phyloP scores from a whole-genome alignment of 2,329 filamentous ascomycete genomes.

The Fusarium sp. region DNA sequence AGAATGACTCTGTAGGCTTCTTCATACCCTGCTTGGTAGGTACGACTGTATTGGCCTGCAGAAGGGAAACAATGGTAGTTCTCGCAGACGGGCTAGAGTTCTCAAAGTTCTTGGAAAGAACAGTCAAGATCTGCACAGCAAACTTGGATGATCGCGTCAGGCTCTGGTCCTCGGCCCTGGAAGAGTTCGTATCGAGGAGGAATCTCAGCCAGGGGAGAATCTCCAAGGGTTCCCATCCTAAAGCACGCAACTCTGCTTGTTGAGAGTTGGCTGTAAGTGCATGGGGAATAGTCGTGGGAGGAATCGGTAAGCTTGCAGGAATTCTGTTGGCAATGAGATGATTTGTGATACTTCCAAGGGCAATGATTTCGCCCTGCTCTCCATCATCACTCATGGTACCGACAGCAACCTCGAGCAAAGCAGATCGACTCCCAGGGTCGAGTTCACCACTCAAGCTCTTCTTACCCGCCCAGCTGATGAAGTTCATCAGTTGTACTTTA shows the following conservation, averaged over 20 bases:
- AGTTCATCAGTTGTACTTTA: conserved; percentile 82
- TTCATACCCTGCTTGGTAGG: conserved; percentile 94
- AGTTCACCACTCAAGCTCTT: conserved; percentile 80
- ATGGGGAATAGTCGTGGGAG: conserved; percentile 85
- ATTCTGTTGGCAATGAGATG: conserved; percentile 85
- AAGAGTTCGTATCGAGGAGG: conserved; percentile 76
- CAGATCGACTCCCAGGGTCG: conserved; percentile 74
- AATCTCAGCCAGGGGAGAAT: conserved; percentile 88
- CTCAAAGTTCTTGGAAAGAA: conserved; percentile 93
- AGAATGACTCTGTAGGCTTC: conserved; percentile 88
- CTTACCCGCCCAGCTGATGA: conserved; percentile 85
- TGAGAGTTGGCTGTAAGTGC: conserved; percentile 81
- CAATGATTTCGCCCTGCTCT: conserved; percentile 77
- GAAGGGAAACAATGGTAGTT: conserved; percentile 71
- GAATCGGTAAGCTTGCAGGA: conserved; percentile 83
- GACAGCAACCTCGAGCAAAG: conserved; percentile 84
- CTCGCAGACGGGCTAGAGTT: conserved; percentile 76
- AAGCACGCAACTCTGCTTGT: conserved; percentile 76
- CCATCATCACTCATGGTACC: conserved; percentile 74
- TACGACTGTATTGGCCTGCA: conserved; percentile 80
- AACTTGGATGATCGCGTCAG: conserved; percentile 80
- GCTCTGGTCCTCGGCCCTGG: conserved; percentile 73
- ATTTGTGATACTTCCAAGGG: conserved; percentile 79
- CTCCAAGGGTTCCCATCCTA: conserved; percentile 89
- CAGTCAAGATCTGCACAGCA: conserved; percentile 79